phyloP scores from a whole-genome alignment of 2,329 filamentous ascomycete species.

The Talaromyces amestolkiae region DNA sequence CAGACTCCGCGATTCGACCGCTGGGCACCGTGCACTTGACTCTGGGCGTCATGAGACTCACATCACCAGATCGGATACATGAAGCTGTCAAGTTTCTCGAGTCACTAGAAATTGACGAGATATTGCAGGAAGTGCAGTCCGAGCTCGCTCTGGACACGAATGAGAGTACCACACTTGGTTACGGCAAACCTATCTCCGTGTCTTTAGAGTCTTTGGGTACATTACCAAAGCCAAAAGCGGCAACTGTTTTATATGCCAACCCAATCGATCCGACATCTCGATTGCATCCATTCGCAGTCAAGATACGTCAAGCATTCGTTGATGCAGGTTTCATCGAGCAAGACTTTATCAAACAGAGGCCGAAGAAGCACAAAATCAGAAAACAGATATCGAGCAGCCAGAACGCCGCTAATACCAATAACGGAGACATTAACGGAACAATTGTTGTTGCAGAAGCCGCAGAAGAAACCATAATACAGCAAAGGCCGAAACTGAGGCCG shows the following conservation, averaged over 20 bases:
- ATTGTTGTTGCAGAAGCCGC: slow-evolving; percentile 4
- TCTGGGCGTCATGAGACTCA: slow-evolving; percentile 78
- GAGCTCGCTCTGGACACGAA: neutral
- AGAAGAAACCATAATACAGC: slow-evolving; percentile 10
- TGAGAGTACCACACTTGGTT: slow-evolving; percentile 30
- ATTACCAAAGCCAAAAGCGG: slow-evolving; percentile 34
- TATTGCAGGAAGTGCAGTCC: slow-evolving; percentile 36
- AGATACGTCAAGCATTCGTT: slow-evolving; percentile 42
- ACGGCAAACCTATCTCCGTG: slow-evolving; percentile 36
- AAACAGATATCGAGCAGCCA: neutral
- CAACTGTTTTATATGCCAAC: slow-evolving; percentile 42
- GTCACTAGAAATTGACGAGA: slow-evolving; percentile 43
- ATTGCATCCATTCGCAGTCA: slow-evolving; percentile 42
- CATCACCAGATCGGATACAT: slow-evolving; percentile 49
- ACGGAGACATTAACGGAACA: neutral
- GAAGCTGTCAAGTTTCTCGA: slow-evolving; percentile 48
- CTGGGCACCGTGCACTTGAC: slow-evolving; percentile 81
- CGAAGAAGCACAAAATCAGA: slow-evolving; percentile 3
- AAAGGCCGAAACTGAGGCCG: slow-evolving; percentile 47
- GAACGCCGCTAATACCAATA: neutral
- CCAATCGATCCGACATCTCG: slow-evolving; percentile 41
- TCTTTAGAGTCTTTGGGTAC: slow-evolving; percentile 44
- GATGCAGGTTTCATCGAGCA: slow-evolving; percentile 43
- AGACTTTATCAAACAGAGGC: slow-evolving; percentile 25
- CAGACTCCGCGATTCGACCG: slow-evolving; percentile 68